Conservation (phyloP, 2,329 filamentous ascomycete species). For the Calonectria hawksworthii region DNA sequence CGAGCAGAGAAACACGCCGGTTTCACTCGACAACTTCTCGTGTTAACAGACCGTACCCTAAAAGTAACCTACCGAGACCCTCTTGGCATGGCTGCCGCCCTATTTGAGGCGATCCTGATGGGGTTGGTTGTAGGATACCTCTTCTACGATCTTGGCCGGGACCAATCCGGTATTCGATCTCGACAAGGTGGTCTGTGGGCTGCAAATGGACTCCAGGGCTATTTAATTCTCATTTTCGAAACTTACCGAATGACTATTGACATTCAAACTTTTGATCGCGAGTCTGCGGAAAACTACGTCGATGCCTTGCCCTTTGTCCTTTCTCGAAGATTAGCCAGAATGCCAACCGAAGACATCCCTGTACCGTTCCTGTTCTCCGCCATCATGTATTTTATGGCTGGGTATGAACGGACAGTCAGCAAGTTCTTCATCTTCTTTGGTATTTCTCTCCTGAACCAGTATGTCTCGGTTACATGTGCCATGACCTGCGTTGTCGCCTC, state of each 20-base stretch:
- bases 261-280: constrained; percentile 82
- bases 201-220: constrained; percentile 79
- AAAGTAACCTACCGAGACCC: constrained; percentile 83
- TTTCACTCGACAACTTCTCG: constrained; percentile 73
- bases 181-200: constrained; percentile 81
- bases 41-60: constrained; percentile 78
- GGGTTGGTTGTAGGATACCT: constrained; percentile 80
- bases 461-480: constrained; percentile 80
- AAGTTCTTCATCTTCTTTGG: constrained; percentile 82
- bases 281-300: constrained; percentile 80
- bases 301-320: constrained; percentile 78
- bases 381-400: constrained; percentile 85
- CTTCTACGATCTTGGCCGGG: constrained; percentile 75
- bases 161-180: constrained; percentile 80
- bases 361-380: constrained; percentile 79
- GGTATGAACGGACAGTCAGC: constrained; percentile 72
- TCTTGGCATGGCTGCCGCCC: constrained; percentile 78
- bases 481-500: constrained; percentile 76
- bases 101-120: constrained; percentile 80
- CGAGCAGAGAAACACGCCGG: constrained; percentile 62
- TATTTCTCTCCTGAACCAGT: constrained; percentile 78
- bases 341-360: constrained; percentile 79
- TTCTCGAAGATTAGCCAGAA: constrained; percentile 76
- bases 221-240: constrained; percentile 82
- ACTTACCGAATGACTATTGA: constrained; percentile 82